Evolutionary conservation across 768 basidiomycete genomes (phyloP).

Genomic region (Suillus paluster): DNA sequence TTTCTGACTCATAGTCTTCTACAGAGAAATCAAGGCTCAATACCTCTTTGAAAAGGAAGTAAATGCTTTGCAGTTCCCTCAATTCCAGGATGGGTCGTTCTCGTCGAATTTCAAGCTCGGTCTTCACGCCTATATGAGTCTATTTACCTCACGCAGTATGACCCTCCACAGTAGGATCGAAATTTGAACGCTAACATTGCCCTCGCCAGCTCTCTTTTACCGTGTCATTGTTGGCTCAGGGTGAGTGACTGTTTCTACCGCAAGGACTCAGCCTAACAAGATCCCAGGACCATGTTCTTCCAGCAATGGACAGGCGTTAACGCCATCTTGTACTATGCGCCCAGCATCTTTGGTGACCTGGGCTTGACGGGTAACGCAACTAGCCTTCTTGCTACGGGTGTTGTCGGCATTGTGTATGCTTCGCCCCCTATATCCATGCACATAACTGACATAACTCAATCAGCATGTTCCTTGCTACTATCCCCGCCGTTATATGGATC

Average conservation of each 20-base stretch:
- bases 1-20: not conserved
- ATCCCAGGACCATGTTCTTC: conserved; percentile 69
- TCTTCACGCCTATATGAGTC: conserved; percentile 60
- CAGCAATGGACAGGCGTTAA: conserved; percentile 87
- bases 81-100: conserved; percentile 65
- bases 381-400: conserved; percentile 64
- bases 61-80: conserved; percentile 56
- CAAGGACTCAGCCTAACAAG: not conserved
- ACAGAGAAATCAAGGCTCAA: conserved; percentile 74
- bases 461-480: conserved; percentile 77
- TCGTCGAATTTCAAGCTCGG: conserved; percentile 65
- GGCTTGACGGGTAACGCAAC: conserved; percentile 65
- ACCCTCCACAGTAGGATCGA: conserved; percentile 17
- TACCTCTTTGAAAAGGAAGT: conserved; percentile 75
- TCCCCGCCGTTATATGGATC: conserved; percentile 83
- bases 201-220: conserved; percentile 53
- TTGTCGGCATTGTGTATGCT: conserved; percentile 77
- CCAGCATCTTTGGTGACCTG: conserved; percentile 65
- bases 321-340: conserved; percentile 78
- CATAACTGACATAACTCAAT: not conserved
- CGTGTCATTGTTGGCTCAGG: conserved; percentile 66
- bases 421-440: not conserved
- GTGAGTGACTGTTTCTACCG: conserved; percentile 31
- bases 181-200: conserved; percentile 6
- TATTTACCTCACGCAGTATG: conserved; percentile 50